phyloP scores from a whole-genome alignment of 495 filamentous ascomycete species.

The Pyrenula massariospora region DNA sequence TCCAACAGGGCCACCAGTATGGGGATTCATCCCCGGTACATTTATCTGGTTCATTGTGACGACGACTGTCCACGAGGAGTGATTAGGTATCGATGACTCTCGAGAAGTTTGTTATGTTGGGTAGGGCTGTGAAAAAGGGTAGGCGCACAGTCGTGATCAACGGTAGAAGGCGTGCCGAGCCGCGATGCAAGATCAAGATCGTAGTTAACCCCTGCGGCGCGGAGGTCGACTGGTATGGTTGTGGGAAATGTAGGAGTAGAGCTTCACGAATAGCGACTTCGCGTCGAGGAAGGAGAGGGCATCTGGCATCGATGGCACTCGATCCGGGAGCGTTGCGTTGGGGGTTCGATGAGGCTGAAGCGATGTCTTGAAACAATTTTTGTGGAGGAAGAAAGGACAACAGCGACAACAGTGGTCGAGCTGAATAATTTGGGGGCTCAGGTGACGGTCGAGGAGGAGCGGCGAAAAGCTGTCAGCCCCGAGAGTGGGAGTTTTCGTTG shows the following conservation, averaged over 20 bases:
- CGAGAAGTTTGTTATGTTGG: too few species aligned
- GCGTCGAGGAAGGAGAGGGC: background rate
- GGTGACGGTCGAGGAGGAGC: background rate
- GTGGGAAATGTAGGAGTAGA: background rate
- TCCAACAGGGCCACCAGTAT: slow-evolving; percentile 46
- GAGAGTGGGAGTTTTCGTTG: background rate
- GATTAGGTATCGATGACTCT: background rate
- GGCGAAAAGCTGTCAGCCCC: background rate
- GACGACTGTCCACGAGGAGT: slow-evolving; percentile 4
- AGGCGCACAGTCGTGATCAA: slow-evolving; percentile 5
- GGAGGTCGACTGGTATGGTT: too few species aligned
- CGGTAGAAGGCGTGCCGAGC: background rate
- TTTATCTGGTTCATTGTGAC: slow-evolving; percentile 61
- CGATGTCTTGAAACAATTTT: background rate
- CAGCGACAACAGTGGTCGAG: background rate
- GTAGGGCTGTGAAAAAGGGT: too few species aligned
- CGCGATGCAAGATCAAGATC: background rate
- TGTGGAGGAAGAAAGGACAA: background rate
- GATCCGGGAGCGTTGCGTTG: background rate
- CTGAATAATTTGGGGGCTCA: background rate
- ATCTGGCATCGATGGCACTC: background rate
- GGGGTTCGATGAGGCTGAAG: background rate
- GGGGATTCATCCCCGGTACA: slow-evolving; percentile 49
- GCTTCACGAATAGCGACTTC: background rate
- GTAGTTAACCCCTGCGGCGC: too few species aligned